Percentiles rank a stretch among this genome's conserved stretches.
These are phyloP conservation scores for Camellia japonica DNA, from an alignment of 148 eudicot genomes.

Conservation along the genomic window DNA sequence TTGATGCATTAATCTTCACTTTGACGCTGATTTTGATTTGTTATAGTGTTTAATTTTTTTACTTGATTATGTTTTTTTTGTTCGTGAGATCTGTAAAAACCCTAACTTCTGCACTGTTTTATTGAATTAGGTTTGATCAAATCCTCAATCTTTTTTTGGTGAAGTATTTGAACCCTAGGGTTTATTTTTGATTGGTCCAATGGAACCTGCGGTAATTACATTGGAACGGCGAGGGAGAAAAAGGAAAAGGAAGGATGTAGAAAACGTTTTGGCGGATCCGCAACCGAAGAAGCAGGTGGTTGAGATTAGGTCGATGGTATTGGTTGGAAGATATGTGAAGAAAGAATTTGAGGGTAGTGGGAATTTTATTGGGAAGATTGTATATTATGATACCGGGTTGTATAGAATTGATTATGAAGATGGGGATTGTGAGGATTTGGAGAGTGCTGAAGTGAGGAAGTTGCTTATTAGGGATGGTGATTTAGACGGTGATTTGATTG, in stretches of 20 bases:
- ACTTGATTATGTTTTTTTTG: background rate
- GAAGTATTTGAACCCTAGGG: slow-evolving; percentile 6
- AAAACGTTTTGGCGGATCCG: slow-evolving; percentile 27
- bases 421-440: slow-evolving; percentile 92
- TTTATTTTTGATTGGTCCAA: slow-evolving; percentile 10
- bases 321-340: slow-evolving; percentile 71
- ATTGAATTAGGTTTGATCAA: slow-evolving; percentile 5
- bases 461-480: slow-evolving; percentile 45
- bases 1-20: background rate
- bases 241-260: slow-evolving; percentile 39
- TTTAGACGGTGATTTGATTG: slow-evolving; percentile 51
- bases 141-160: background rate
- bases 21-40: background rate
- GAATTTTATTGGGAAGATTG: slow-evolving; percentile 65
- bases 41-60: background rate
- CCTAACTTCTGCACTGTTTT: background rate
- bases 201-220: slow-evolving; percentile 53
- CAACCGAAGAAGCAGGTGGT: slow-evolving; percentile 39
- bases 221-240: slow-evolving; percentile 61
- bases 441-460: slow-evolving; percentile 53
- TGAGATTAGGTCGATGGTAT: slow-evolving; percentile 39
- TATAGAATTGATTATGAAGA: slow-evolving; percentile 90
- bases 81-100: background rate
- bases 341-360: slow-evolving; percentile 75
- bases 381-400: slow-evolving; percentile 60